phyloP scores from a whole-genome alignment of 495 filamentous ascomycete genomes.

The Neurospora sp. region DNA sequence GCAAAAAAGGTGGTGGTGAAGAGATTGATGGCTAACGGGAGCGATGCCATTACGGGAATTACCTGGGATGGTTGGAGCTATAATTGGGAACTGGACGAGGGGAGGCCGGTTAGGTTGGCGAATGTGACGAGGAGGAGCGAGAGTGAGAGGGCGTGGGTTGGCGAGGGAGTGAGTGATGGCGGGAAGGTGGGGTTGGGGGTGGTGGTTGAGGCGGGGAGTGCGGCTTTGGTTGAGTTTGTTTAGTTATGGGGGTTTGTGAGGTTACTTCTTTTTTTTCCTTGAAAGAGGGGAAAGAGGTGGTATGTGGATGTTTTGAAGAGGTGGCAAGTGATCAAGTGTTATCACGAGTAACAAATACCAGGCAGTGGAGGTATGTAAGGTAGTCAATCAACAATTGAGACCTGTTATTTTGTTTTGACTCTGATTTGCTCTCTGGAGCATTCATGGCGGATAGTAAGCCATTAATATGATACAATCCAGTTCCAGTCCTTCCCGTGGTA shows the following conservation, averaged over 20 bases:
- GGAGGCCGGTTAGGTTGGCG: slow-evolving; percentile 41
- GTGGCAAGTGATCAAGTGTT: not conserved
- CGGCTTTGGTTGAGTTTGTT: slow-evolving; percentile 36
- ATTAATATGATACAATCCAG: not conserved
- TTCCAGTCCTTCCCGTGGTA: not conserved
- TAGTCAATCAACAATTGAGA: not conserved
- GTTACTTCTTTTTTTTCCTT: too few species aligned
- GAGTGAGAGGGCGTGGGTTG: slow-evolving; percentile 38
- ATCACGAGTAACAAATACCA: not conserved
- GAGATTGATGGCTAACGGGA: slow-evolving; percentile 50
- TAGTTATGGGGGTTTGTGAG: not conserved
- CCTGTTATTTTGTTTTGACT: not conserved
- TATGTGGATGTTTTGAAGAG: not conserved
- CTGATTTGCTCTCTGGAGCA: not conserved
- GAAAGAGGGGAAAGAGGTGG: too few species aligned
- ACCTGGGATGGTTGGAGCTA: slow-evolving; percentile 56
- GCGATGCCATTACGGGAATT: slow-evolving; percentile 51
- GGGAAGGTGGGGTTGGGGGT: slow-evolving; percentile 39
- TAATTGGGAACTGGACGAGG: slow-evolving; percentile 47
- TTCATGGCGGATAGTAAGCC: not conserved
- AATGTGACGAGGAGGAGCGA: slow-evolving; percentile 39
- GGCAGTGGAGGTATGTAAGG: not conserved
- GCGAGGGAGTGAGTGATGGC: slow-evolving; percentile 24
- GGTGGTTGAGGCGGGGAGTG: slow-evolving; percentile 34
- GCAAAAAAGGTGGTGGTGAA: slow-evolving; percentile 24